Base-by-base conservation (phyloP, 2,329 filamentous ascomycete species). In the Paecilomyces sp. region DNA sequence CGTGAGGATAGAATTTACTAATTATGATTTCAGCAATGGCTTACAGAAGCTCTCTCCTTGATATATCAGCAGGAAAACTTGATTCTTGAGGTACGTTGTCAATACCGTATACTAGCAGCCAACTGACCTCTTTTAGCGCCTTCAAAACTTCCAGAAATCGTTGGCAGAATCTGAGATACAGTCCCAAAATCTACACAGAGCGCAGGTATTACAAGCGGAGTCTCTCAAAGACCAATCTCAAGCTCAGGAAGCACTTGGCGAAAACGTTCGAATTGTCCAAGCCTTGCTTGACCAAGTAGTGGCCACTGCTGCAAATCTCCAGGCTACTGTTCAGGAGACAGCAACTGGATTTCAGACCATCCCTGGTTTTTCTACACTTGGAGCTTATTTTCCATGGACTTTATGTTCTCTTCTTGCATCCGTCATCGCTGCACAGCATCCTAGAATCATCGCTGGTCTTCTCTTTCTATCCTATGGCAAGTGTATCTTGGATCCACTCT, bases 131-230 rank as follows among this genome's bases (percentile, higher is more conserved):
- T 7, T n/a, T 13, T 50, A 79, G 77, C 73, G 68, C 24, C 64
- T 79, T 7, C 64, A 65, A 53, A 58, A 59, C 9, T 71, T 79
- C 57, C 70, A 75, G 33, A 58, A 36, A 2, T 65, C 68, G 1
- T 70, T 79, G 31, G 63, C 70, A 7, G 58, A 67, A 15, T 72
- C 76, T 6, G 69, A 75, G 58, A 24, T 54, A 1, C 74, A 64
- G 58, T 71, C 75, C 3, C 64, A 67, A 28, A 60, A 66, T 15
- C 58, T 79, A 11, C 70, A 71, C 24, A 65, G 66, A 57, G 62
- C 66, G 5, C 75, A 79, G 41, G 28, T 61, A n/a, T 62, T 68
- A 25, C 75, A 79, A 54, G 68, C 68, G 7, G 66, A 75, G 57
- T 60, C 66, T 0, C 57, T 72, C 1, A 55, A 64, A 25, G 64